These are phyloP conservation scores for Cladorrhinum samala DNA, from an alignment of 495 filamentous ascomycete species.

Conservation along the genomic window DNA sequence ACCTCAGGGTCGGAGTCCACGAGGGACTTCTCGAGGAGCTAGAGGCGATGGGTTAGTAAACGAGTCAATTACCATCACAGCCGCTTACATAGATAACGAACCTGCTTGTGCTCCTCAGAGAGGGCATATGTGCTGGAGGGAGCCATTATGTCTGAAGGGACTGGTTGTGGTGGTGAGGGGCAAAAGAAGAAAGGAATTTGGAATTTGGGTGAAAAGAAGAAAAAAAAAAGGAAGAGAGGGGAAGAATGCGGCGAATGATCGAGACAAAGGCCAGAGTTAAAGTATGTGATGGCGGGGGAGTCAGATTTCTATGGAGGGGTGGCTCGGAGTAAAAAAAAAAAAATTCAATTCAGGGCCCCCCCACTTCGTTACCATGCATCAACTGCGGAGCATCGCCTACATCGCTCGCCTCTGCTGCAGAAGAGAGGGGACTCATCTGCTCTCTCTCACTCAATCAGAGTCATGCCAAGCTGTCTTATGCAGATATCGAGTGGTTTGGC, in stretches of 20 bases:
- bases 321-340: conserved; percentile 10
- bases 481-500: conserved; percentile 1
- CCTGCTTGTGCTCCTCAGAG: conserved; percentile 79
- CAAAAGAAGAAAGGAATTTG: neutral
- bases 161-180: conserved; percentile 8
- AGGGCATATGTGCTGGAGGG: conserved; percentile 64
- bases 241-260: conserved; percentile 7
- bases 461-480: conserved; percentile 11
- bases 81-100: conserved; percentile 38
- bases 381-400: conserved; percentile 16
- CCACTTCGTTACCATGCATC: conserved; percentile 8
- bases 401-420: neutral
- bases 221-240: conserved; percentile 8
- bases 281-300: neutral
- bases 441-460: neutral
- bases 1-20: conserved; percentile 85
- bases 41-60: conserved; percentile 43
- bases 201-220: conserved; percentile 3
- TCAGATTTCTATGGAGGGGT: neutral
- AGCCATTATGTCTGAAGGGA: conserved; percentile 29
- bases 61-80: conserved; percentile 1
- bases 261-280: conserved; percentile 2
- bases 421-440: neutral
- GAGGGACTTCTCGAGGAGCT: conserved; percentile 89
- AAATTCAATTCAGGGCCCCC: conserved; percentile 23